A percentile compares a stretch with the other conserved stretches of the same genome.
Conservation (phyloP, 108 stramenopile genomes). For the Cyclotella kingstonii region DNA sequence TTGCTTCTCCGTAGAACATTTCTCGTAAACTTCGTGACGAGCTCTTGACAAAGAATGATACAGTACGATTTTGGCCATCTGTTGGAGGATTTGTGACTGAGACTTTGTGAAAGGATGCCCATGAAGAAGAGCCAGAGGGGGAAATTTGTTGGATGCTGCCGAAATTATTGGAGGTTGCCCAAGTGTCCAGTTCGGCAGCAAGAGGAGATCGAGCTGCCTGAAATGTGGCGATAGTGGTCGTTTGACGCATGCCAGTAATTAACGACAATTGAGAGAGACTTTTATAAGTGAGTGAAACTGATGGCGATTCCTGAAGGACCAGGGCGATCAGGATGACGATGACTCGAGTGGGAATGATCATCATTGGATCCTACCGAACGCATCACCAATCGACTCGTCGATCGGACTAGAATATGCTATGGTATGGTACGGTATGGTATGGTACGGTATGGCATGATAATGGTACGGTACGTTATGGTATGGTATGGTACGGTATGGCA, state of each 20-base stretch:
- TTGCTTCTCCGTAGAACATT: constrained; percentile 58
- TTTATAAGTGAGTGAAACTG: background rate
- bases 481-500: too few relatives aligned
- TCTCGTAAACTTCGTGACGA: constrained; percentile 28
- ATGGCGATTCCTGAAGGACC: background rate
- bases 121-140: constrained; percentile 43
- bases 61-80: background rate
- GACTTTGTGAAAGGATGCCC: constrained; percentile 56
- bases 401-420: too few relatives aligned
- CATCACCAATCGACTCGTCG: too few relatives aligned
- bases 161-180: constrained; percentile 36
- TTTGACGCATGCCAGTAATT: background rate
- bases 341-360: too few relatives aligned
- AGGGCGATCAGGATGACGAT: too few relatives aligned
- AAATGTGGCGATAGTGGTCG: background rate
- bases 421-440: too few relatives aligned
- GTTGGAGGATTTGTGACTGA: constrained; percentile 38
- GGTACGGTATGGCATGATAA: too few relatives aligned
- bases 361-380: too few relatives aligned
- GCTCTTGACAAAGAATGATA: constrained; percentile 57
- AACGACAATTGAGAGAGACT: too few relatives aligned
- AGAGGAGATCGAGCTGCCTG: constrained; percentile 29
- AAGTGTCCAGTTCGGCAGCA: constrained; percentile 32
- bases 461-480: too few relatives aligned
- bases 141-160: constrained; percentile 31